Evolutionary conservation across 495 filamentous ascomycete species (phyloP).

Genomic region (Lentithecium fluviatile): DNA sequence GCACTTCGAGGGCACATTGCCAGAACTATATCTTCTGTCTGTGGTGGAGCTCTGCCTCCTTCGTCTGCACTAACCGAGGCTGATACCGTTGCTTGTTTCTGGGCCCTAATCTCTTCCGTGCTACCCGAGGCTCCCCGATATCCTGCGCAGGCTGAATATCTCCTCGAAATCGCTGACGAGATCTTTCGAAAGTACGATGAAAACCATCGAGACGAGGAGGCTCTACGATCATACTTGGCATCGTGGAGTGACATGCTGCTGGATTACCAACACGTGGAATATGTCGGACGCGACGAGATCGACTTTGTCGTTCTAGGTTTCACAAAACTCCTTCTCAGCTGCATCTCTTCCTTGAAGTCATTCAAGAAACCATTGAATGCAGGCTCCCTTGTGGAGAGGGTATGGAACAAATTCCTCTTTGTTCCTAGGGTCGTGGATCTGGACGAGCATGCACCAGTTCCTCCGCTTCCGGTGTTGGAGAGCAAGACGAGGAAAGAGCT

Average conservation of each 20-base stretch:
- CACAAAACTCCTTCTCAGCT: constrained; percentile 46
- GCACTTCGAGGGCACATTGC: constrained; percentile 43
- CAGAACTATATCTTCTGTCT: constrained; percentile 41
- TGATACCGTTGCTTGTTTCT: constrained; percentile 51
- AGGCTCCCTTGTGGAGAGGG: constrained; percentile 50
- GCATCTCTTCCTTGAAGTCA: constrained; percentile 35
- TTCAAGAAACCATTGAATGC: constrained; percentile 35
- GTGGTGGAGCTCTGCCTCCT: constrained; percentile 25
- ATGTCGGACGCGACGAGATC: constrained; percentile 51
- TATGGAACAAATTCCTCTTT: constrained; percentile 72
- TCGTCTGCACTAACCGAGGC: constrained; percentile 17
- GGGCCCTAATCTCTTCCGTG: constrained; percentile 52
- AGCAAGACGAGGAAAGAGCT: constrained; percentile 60
- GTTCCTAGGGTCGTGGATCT: constrained; percentile 51
- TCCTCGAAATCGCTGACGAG: constrained; percentile 51
- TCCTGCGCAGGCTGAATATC: constrained; percentile 53
- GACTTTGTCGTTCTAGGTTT: constrained; percentile 53
- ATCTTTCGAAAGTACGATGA: constrained; percentile 33
- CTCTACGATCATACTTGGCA: constrained; percentile 25
- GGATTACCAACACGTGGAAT: constrained; percentile 50
- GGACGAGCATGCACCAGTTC: constrained; percentile 1
- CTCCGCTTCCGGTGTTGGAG: constrained; percentile 52
- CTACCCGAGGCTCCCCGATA: constrained; percentile 50
- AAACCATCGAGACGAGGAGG: constrained; percentile 26
- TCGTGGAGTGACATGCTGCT: constrained; percentile 42